Evolutionary conservation across 78 protist species (phyloP).

Genomic region (Paulinella micropora): DNA sequence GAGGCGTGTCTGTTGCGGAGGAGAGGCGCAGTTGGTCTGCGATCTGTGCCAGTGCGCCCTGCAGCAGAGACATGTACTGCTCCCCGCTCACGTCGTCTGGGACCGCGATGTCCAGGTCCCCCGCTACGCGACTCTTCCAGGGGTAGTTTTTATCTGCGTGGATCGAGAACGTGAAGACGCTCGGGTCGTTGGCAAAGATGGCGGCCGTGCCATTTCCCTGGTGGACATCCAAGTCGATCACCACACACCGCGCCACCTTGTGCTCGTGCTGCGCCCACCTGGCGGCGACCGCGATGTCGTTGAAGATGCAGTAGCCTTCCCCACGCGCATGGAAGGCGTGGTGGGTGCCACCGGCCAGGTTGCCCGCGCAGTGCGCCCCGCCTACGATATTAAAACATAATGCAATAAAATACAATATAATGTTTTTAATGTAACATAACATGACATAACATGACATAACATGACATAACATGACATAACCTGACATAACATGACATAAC

Average conservation of each 20-base stretch:
- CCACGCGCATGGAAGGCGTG: neutral
- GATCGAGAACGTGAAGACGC: neutral
- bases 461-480: no score
- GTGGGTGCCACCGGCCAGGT: slow-evolving; percentile 18
- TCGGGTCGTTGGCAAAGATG: neutral
- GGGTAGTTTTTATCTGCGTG: neutral
- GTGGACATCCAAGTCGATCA: slow-evolving; percentile 14
- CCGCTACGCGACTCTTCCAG: neutral
- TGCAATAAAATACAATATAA: no score
- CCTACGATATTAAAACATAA: no score
- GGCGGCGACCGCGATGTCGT: slow-evolving; percentile 10
- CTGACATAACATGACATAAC: no score
- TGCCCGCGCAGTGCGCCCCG: no score
- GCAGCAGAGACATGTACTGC: neutral
- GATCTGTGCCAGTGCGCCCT: neutral
- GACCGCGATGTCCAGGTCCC: neutral
- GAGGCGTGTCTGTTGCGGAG: neutral
- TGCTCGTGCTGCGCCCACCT: neutral
- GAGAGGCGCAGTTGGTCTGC: neutral
- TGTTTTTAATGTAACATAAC: no score
- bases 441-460: no score
- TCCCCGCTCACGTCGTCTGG: neutral
- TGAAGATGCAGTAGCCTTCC: slow-evolving; percentile 1
- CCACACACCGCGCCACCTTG: neutral
- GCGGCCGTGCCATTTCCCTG: slow-evolving; percentile 15